A percentile compares a stretch with the other conserved stretches of the same genome.
These are phyloP conservation scores for Rhizopogon salebrosus DNA, from an alignment of 768 basidiomycete genomes.

Conservation along the genomic window DNA sequence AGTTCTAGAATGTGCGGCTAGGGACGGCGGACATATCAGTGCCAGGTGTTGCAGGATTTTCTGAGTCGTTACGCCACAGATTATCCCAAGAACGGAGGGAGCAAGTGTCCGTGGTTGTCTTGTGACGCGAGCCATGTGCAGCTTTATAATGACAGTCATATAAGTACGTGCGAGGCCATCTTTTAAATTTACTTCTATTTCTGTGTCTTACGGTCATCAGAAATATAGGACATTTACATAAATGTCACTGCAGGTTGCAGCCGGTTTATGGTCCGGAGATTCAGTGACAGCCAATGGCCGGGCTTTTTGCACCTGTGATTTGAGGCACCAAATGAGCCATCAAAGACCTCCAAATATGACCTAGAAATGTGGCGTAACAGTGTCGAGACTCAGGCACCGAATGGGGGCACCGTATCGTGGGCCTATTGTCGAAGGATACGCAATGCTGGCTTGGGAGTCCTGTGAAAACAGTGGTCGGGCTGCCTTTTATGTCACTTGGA, in stretches of 20 bases:
- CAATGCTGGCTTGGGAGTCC: slow-evolving; percentile 12
- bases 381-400: slow-evolving; percentile 9
- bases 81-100: neutral
- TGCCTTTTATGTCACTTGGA: neutral
- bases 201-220: neutral
- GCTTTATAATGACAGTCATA: too few relatives aligned
- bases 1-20: neutral
- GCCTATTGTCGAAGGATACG: slow-evolving; percentile 8
- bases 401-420: neutral
- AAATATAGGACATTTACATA: neutral
- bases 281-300: neutral
- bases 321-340: slow-evolving; percentile 4
- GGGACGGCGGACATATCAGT: neutral
- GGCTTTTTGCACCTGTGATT: neutral
- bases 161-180: too few relatives aligned
- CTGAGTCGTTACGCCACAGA: neutral
- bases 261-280: neutral
- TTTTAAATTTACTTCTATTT: neutral
- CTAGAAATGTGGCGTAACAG: slow-evolving; percentile 3
- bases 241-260: too few relatives aligned
- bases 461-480: slow-evolving; percentile 15
- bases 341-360: neutral
- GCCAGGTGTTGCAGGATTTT: neutral
- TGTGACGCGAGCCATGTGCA: neutral
- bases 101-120: neutral